Percentiles rank a stretch among this genome's conserved stretches.
phyloP scores from a whole-genome alignment of 2,329 filamentous ascomycete species.

The Penicillium sp. region DNA sequence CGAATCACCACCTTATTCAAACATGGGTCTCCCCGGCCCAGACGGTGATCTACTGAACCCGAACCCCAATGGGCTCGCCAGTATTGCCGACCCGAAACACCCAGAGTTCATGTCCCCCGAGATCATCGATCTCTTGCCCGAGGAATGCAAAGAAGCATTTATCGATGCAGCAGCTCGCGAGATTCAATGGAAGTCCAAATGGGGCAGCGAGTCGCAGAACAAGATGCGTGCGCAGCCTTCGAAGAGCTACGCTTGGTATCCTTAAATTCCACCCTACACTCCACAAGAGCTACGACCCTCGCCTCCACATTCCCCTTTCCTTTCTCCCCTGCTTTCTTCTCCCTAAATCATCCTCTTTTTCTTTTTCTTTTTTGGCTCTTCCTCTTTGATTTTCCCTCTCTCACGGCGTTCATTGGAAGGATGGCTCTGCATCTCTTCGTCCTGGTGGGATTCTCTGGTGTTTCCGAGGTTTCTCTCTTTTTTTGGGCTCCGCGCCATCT shows the following conservation, averaged over 20 bases:
- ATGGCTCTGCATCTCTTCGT: too few relatives aligned
- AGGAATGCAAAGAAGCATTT: constrained; percentile 63
- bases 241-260: constrained; percentile 39
- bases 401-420: too few relatives aligned
- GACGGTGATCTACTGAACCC: constrained; percentile 37
- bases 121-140: constrained; percentile 40
- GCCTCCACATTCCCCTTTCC: too few relatives aligned
- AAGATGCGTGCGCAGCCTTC: constrained; percentile 32
- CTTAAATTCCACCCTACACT: constrained; percentile 15
- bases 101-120: constrained; percentile 36
- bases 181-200: constrained; percentile 64
- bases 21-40: constrained; percentile 53
- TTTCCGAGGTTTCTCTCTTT: too few relatives aligned
- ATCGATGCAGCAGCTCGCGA: constrained; percentile 61
- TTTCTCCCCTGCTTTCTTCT: too few relatives aligned
- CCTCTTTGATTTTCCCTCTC: too few relatives aligned
- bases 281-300: too few relatives aligned
- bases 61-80: constrained; percentile 39
- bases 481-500: too few relatives aligned
- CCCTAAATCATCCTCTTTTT: too few relatives aligned
- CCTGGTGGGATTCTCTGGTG: too few relatives aligned
- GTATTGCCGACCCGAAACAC: constrained; percentile 28
- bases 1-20: constrained; percentile 53
- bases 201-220: constrained; percentile 62
- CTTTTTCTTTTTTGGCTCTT: too few relatives aligned